Evolutionary conservation across 805 yeast species (phyloP), one percentile per base, ranked within the genome.

Genomic region (Cyberlindnera xishuangbannaensis): DNA sequence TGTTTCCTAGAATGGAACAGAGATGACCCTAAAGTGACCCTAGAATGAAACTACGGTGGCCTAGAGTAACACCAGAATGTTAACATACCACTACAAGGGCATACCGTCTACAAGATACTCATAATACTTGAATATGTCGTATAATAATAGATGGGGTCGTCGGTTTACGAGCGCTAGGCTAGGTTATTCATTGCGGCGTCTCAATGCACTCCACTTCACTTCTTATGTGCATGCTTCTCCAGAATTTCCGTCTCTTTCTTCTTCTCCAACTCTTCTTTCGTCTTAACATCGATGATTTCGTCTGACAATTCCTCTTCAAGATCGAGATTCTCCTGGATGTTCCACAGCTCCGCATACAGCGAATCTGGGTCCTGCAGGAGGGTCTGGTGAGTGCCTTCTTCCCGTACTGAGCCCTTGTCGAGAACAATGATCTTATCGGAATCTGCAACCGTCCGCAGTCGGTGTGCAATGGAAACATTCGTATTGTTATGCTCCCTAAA

Each of bases 391-490:
- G 78, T 76, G 22, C 98, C 98, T 57, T 86, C 90, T 55, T 92
- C 98, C 27, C 70, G 75, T 12, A 92, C 95, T 5, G 56, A 39
- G 7, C 98, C 98, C 33, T 73, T 69, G 34, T 77, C 71, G 40
- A 92, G 63, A 2, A 90, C 97, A 42, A 92, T 83, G 48, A 92
- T 92, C 63, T 84, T 86, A 51, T 92, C 97, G 2, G 95, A 69
- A 54, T 90, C 97, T 10, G 95, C 94, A 33, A 92, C 83, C 0
- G 97, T 92, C 55, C 97, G 71, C 51, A 90, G 66, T 43, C 98
- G 64, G 56, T 92, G 98, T 0, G 98, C 98, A 58, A 92, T 87
- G 47, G 87, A 83, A 5, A 92, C 77, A 47, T 85, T 83, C 2
- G 98, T 92, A 40, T 73, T 76, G 12, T 59, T 55, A 11, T 65